Conservation (phyloP, 768 basidiomycete genomes). For the Chalciporus piperatus region DNA sequence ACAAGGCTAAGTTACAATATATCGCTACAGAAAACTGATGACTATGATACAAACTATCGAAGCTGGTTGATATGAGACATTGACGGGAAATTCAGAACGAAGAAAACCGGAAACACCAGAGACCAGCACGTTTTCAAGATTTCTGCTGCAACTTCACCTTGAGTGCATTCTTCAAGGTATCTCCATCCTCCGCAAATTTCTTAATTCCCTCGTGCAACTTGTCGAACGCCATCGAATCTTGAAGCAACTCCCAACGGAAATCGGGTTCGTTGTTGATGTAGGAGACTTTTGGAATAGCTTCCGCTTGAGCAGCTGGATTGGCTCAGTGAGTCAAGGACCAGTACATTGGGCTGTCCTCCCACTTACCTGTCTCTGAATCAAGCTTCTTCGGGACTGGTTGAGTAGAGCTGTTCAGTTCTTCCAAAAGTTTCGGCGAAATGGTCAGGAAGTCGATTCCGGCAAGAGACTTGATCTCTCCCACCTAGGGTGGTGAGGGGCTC, state of each 20-base stretch:
- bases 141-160: constrained; percentile 50
- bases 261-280: constrained; percentile 88
- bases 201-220: constrained; percentile 96
- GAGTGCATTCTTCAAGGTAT: constrained; percentile 78
- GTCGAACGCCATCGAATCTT: constrained; percentile 93
- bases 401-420: constrained; percentile 78
- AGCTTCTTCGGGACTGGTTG: constrained; percentile 81
- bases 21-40: not conserved
- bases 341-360: too few species aligned
- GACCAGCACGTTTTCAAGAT: too few species aligned
- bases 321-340: not conserved
- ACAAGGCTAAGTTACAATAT: too few species aligned
- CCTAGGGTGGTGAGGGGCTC: constrained; percentile 35
- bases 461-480: constrained; percentile 87
- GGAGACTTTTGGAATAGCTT: constrained; percentile 72
- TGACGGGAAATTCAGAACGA: too few species aligned
- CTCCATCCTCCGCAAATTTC: constrained; percentile 94
- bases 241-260: constrained; percentile 88
- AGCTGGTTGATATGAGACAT: too few species aligned
- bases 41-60: too few species aligned
- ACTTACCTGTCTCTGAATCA: constrained; percentile 54
- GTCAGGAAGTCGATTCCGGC: constrained; percentile 97
- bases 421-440: constrained; percentile 83
- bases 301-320: constrained; percentile 49
- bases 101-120: too few species aligned